phyloP scores from a whole-genome alignment of 768 basidiomycete species.

The Strobilomyces echinocephalus region DNA sequence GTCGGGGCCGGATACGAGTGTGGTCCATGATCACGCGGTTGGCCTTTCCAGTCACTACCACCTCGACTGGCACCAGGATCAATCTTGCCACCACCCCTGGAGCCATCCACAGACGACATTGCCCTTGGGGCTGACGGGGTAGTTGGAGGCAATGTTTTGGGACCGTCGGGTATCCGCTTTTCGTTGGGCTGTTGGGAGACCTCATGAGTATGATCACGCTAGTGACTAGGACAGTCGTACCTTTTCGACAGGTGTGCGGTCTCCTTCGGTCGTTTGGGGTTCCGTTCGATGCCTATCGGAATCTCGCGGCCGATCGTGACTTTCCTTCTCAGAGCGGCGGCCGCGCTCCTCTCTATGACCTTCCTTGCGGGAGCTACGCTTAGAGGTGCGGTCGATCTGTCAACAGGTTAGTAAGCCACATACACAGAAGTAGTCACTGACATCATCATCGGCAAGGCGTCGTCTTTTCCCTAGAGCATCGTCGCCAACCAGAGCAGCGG shows the following conservation, averaged over 20 bases:
- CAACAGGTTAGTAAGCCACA: constrained; percentile 10
- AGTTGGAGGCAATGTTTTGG: constrained; percentile 49
- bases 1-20: constrained; percentile 21
- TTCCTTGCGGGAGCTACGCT: constrained; percentile 78
- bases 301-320: constrained; percentile 62
- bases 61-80: constrained; percentile 35
- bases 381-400: constrained; percentile 70
- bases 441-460: constrained; percentile 68
- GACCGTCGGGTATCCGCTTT: constrained; percentile 53
- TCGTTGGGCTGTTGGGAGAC: constrained; percentile 39
- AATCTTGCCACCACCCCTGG: constrained; percentile 36
- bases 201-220: constrained; percentile 1
- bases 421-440: constrained; percentile 32
- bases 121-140: constrained; percentile 70
- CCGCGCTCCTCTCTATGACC: constrained; percentile 69
- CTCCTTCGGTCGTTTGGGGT: constrained; percentile 51
- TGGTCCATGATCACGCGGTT: constrained; percentile 32
- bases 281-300: constrained; percentile 64
- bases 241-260: constrained; percentile 57
- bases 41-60: constrained; percentile 49
- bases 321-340: constrained; percentile 67
- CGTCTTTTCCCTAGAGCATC: constrained; percentile 72
- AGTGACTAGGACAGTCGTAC: constrained; percentile 34
- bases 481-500: constrained; percentile 42
- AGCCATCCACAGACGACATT: constrained; percentile 50